Percentiles rank a stretch among this genome's conserved stretches.
phyloP scores from a whole-genome alignment of 768 basidiomycete genomes.

The Piloderma croceum region DNA sequence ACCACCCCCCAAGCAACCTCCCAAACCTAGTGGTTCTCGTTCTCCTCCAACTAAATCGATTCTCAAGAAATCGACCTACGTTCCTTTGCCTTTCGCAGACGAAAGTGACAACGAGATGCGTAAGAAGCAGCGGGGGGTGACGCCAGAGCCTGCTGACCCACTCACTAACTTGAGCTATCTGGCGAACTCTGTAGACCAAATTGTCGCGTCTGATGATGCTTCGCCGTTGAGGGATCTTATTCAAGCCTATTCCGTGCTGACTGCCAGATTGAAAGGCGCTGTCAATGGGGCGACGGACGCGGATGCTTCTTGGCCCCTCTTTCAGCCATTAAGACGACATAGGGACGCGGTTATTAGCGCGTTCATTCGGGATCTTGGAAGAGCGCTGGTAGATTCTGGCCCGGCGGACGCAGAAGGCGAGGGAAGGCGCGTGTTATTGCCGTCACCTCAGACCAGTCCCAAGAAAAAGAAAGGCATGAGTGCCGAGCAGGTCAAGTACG shows the following conservation, averaged over 20 bases:
- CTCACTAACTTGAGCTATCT: conserved; percentile 61
- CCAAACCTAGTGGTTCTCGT: conserved; percentile 31
- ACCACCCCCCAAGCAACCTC: conserved; percentile 2
- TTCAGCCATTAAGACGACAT: conserved; percentile 62
- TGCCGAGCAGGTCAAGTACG: conserved; percentile 72
- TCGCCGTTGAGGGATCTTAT: conserved; percentile 54
- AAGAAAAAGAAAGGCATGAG: conserved; percentile 65
- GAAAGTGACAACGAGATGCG: too few relatives aligned
- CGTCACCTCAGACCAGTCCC: conserved; percentile 68
- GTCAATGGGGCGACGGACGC: conserved; percentile 41
- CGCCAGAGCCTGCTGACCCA: conserved; percentile 74
- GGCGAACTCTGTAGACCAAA: conserved; percentile 53
- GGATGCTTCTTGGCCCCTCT: conserved; percentile 64
- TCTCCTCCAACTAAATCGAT: conserved; percentile 58
- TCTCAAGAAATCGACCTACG: conserved; percentile 47
- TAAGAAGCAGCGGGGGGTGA: conserved; percentile 58
- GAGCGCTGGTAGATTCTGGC: conserved; percentile 57
- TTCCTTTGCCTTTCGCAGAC: conserved; percentile 33
- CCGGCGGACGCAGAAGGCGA: conserved; percentile 25
- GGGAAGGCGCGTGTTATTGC: conserved; percentile 35
- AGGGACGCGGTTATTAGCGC: conserved; percentile 46
- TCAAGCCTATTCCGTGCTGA: conserved; percentile 68
- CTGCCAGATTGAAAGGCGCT: conserved; percentile 44
- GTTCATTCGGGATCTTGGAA: conserved; percentile 62
- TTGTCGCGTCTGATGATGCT: conserved; percentile 38